These are phyloP conservation scores for Isochrysis galbana DNA, from an alignment of 78 protist genomes.

Conservation along the genomic window DNA sequence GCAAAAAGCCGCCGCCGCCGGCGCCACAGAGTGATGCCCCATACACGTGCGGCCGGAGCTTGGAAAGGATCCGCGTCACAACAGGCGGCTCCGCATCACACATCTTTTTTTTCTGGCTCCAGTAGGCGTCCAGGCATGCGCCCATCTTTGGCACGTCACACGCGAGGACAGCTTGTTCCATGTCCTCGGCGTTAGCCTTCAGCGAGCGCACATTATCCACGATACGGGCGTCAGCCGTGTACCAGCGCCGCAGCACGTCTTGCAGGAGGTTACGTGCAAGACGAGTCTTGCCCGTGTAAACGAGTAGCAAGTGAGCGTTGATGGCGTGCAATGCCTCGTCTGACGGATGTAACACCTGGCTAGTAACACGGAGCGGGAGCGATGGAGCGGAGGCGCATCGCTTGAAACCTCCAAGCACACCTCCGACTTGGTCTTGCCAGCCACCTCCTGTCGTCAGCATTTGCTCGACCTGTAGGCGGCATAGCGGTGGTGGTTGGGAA, in stretches of 20 bases:
- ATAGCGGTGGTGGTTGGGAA: too few relatives aligned
- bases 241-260: slow-evolving; percentile 66
- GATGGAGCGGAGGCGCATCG: neutral
- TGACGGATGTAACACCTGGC: neutral
- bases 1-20: slow-evolving; percentile 80
- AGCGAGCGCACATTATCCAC: neutral
- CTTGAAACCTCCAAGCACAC: slow-evolving; percentile 63
- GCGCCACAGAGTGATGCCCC: slow-evolving; percentile 73
- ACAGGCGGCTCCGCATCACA: slow-evolving; percentile 57
- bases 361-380: neutral
- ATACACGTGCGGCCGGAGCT: neutral
- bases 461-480: slow-evolving; percentile 62
- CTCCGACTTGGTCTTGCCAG: slow-evolving; percentile 81
- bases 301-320: slow-evolving; percentile 36
- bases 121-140: slow-evolving; percentile 32
- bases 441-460: slow-evolving; percentile 80
- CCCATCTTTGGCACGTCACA: slow-evolving; percentile 57
- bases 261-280: slow-evolving; percentile 69
- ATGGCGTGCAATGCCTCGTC: neutral
- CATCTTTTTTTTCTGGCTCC: slow-evolving; percentile 61
- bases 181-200: neutral
- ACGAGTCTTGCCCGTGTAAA: slow-evolving; percentile 70
- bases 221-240: neutral
- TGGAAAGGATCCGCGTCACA: slow-evolving; percentile 9
- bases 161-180: slow-evolving; percentile 34